These are phyloP conservation scores for Leishmania turanica DNA, from an alignment of 208 protist genomes.

Conservation along the genomic window DNA sequence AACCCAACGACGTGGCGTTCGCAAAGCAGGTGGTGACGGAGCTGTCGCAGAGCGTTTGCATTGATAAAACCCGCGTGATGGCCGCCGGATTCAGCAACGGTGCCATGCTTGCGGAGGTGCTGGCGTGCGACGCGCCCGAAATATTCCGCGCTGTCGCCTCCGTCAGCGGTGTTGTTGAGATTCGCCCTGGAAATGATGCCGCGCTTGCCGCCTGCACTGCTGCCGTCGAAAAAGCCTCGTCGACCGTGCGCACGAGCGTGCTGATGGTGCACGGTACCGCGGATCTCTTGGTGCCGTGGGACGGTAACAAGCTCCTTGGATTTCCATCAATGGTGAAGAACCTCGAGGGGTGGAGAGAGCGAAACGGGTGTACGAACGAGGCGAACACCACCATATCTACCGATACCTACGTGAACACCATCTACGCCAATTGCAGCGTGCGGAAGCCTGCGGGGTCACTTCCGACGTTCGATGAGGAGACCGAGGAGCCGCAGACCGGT, in stretches of 20 bases:
- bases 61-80: slow-evolving; percentile 51
- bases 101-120: slow-evolving; percentile 73
- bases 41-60: slow-evolving; percentile 28
- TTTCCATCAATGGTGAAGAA: slow-evolving; percentile 55
- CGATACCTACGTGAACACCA: slow-evolving; percentile 41
- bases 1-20: slow-evolving; percentile 64
- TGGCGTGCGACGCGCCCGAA: slow-evolving; percentile 50
- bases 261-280: slow-evolving; percentile 75
- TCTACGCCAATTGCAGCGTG: slow-evolving; percentile 45
- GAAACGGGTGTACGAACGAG: slow-evolving; percentile 38
- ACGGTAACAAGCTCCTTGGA: slow-evolving; percentile 48
- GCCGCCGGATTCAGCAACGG: slow-evolving; percentile 85
- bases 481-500: neutral
- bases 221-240: slow-evolving; percentile 19
- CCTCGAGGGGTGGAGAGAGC: slow-evolving; percentile 41
- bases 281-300: slow-evolving; percentile 69
- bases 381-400: slow-evolving; percentile 46
- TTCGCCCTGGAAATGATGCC: slow-evolving; percentile 57
- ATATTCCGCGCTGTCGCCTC: slow-evolving; percentile 54
- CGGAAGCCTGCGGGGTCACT: neutral
- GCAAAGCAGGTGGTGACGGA: slow-evolving; percentile 36
- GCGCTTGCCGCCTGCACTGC: slow-evolving; percentile 48
- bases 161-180: slow-evolving; percentile 61
- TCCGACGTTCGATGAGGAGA: neutral
- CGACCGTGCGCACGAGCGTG: slow-evolving; percentile 37